phyloP scores from a whole-genome alignment of 2,329 filamentous ascomycete species.

The Colletotrichum horii region DNA sequence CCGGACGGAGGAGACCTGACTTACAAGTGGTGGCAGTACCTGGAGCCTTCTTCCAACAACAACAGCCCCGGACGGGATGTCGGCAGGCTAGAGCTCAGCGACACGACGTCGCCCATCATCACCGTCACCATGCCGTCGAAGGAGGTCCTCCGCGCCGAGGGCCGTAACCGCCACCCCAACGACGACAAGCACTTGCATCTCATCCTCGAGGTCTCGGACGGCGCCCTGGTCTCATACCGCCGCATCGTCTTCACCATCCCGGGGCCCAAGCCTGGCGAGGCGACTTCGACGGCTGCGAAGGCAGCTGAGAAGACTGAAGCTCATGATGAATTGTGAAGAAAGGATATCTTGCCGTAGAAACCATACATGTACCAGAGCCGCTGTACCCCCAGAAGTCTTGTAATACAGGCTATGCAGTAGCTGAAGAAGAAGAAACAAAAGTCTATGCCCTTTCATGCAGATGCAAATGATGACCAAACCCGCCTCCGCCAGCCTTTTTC shows the following conservation, averaged over 20 bases:
- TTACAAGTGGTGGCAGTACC: slow-evolving; percentile 24
- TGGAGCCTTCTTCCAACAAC: slow-evolving; percentile 15
- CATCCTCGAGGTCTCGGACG: slow-evolving; percentile 9
- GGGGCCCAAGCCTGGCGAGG: neutral
- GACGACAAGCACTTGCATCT: slow-evolving; percentile 7
- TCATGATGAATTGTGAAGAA: slow-evolving; percentile 1
- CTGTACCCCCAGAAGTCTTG: neutral
- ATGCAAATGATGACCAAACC: neutral
- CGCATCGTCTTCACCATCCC: slow-evolving; percentile 3
- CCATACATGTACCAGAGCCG: neutral
- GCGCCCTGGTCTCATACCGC: neutral
- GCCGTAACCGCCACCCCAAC: neutral
- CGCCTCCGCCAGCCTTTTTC: neutral
- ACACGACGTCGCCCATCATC: neutral
- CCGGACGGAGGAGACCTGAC: slow-evolving; percentile 21
- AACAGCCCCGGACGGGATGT: slow-evolving; percentile 1
- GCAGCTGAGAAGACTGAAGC: neutral
- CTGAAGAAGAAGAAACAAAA: neutral
- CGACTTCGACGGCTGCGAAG: neutral
- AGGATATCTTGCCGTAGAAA: neutral
- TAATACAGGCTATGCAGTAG: neutral
- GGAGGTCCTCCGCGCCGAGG: neutral
- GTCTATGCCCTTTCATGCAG: neutral
- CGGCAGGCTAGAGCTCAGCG: neutral
- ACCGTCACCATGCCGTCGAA: slow-evolving; percentile 5